Conservation (phyloP, 2,329 filamentous ascomycete species). For the Sclerotiophoma versabilis region DNA sequence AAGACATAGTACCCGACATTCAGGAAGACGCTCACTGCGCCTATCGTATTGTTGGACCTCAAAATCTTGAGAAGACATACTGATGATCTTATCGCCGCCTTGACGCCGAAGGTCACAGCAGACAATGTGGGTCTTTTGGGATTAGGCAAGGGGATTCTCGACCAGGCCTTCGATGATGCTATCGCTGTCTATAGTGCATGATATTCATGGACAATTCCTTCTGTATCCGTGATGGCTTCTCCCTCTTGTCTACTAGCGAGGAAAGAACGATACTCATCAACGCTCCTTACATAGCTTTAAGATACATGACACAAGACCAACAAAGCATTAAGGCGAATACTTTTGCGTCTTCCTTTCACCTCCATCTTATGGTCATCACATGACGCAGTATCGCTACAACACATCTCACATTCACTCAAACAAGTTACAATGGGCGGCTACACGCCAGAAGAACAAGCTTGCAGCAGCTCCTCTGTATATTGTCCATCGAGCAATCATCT, state of each 20-base stretch:
- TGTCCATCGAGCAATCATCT: neutral
- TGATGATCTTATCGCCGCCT: slow-evolving; percentile 24
- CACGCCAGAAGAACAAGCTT: neutral
- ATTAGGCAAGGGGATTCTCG: slow-evolving; percentile 20
- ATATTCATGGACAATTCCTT: neutral
- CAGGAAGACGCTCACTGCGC: slow-evolving; percentile 30
- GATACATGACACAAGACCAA: neutral
- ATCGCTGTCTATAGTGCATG: slow-evolving; percentile 27
- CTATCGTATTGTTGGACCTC: slow-evolving; percentile 30
- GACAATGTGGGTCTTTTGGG: slow-evolving; percentile 18
- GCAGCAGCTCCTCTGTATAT: neutral
- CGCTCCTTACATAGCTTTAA: neutral
- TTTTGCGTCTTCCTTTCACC: neutral
- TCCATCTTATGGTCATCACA: neutral
- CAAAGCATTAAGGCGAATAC: neutral
- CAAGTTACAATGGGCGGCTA: neutral
- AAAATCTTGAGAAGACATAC: slow-evolving; percentile 33
- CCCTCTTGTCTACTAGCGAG: neutral
- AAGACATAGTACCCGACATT: slow-evolving; percentile 25
- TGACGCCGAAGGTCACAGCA: slow-evolving; percentile 25
- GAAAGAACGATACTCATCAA: neutral
- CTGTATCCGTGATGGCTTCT: neutral
- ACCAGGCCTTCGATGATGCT: slow-evolving; percentile 28
- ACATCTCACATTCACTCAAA: slow-evolving; percentile 3
- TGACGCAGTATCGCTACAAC: neutral